Evolutionary conservation across 129 eudicot genomes (phyloP), one percentile per base, ranked within the genome.

Genomic region (Flaveria ramosissima): DNA sequence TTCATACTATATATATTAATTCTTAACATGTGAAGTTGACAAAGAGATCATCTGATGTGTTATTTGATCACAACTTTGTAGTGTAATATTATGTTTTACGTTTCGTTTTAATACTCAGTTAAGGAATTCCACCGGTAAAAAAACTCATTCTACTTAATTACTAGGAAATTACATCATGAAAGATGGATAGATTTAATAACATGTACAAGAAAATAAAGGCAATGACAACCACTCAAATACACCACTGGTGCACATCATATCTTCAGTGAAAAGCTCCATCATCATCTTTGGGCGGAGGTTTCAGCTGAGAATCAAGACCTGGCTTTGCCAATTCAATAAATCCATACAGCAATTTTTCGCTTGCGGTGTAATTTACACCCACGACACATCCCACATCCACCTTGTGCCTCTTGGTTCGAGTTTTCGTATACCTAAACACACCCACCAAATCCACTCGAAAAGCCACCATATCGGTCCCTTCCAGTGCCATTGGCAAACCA

Each of bases 371-470:
- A 32, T 60, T 50, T 15, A 78, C 53, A 5, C 41, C 26, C 53
- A 78, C 82, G 48, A 59, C 20, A 70, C 82, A 78, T 17, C 77
- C 82, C 71, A 71, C 7, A 43, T 43, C 71, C 53, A 70, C 52
- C 71, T 50, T 46, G 41, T 70, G 72, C 62, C 51, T 70, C 77
- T 61, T 78, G 41, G 71, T 46, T 32, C 55, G 64, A 46, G 1
- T 71, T 59, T 78, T 78, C 20, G 71, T 78, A 15, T 45, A 61
- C 45, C 76, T 60, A 59, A 2, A 60, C 13, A 76, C n/a, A 45
- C 53, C 72, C 77, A 47, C 53, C 82, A 71, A 27, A 61, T 78
- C 77, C 39, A 78, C 82, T 62, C 77, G 82, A 7, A 78, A 78
- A 46, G 13, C 77, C 3, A 78, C 64, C 23, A 78, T 16, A 60